Base-by-base conservation (phyloP, 805 yeast genomes). In the Ogataea paraovalis region DNA sequence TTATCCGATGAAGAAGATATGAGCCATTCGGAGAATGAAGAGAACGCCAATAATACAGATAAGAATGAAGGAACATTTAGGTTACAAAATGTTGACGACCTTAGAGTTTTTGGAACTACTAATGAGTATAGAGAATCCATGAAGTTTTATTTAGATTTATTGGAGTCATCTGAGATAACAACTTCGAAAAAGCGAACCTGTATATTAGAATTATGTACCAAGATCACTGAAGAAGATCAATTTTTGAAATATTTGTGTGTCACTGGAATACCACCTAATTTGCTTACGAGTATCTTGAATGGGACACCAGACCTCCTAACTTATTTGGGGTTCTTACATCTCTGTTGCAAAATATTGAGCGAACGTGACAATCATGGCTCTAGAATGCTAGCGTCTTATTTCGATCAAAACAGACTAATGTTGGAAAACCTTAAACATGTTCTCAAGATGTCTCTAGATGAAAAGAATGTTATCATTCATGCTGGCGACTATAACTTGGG, bases 91-190 rank as follows among this genome's bases (percentile, higher is more conserved):
- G 49, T 62, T n/a, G 32, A 59, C 5, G 63, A 62, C 33, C 56
- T 70, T 19, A 58, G 64, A 37, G 61, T 63, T 2, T 60, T 64
- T 46, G 78, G 78, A n/a, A 44, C 39, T 33, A 56, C 47, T 48
- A 54, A 40, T 39, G 52, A 48, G 27, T 52, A 44, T 42, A 43
- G 36, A 3, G 57, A 56, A 16, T 56, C 53, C 20, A 21, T 61
- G 7, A 32, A 34, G 8, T 55, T 52, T 39, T 45, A 49, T 37
- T 23, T 41, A 12, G 51, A 45, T 10, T 27, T 60, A 45, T 41
- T 56, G 12, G 16, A 37, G 2, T 36, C 43, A 7, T 8, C 33
- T 9, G 61, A 58, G 1, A 46, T 56, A 12, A 43, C 59, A 1
- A 18, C 46, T 2, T 41, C 57, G 1, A 46, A 47, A 6, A 55